Evolutionary conservation across 352 stramenopile species (phyloP).

Genomic region (Plasmopara viticola): DNA sequence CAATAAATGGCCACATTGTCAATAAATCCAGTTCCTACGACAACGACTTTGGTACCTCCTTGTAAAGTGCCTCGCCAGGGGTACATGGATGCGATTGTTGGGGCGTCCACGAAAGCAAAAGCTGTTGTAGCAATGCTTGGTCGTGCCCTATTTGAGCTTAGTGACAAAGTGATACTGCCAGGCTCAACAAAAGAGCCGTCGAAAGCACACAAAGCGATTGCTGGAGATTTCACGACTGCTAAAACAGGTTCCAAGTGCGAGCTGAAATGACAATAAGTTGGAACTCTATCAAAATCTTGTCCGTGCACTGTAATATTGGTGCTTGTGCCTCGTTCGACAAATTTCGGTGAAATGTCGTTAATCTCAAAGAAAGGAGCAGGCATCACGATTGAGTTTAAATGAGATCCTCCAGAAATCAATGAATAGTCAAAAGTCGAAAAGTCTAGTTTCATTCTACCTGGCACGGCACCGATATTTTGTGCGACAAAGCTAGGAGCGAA

Average conservation of each 20-base stretch:
- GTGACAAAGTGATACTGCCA: conserved; percentile 8
- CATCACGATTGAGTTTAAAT: neutral
- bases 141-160: conserved; percentile 12
- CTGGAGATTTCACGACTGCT: conserved; percentile 12
- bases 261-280: conserved; percentile 27
- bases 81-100: conserved; percentile 17
- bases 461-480: conserved; percentile 7
- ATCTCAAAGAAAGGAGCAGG: conserved; percentile 3
- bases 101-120: conserved; percentile 12
- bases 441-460: conserved; percentile 4
- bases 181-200: conserved; percentile 1
- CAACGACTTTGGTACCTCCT: conserved; percentile 15
- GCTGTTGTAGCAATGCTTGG: conserved; percentile 5
- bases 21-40: conserved; percentile 16
- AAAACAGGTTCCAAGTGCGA: conserved; percentile 2
- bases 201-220: conserved; percentile 22
- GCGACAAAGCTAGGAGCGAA: conserved; percentile 3
- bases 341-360: conserved; percentile 17
- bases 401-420: neutral
- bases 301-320: conserved; percentile 32
- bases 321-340: conserved; percentile 5
- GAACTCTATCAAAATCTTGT: conserved; percentile 17
- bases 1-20: conserved; percentile 17
- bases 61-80: conserved; percentile 15
- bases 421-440: neutral